phyloP scores from a whole-genome alignment of 2,329 filamentous ascomycete species.

The Emergomyces pasteurianus region DNA sequence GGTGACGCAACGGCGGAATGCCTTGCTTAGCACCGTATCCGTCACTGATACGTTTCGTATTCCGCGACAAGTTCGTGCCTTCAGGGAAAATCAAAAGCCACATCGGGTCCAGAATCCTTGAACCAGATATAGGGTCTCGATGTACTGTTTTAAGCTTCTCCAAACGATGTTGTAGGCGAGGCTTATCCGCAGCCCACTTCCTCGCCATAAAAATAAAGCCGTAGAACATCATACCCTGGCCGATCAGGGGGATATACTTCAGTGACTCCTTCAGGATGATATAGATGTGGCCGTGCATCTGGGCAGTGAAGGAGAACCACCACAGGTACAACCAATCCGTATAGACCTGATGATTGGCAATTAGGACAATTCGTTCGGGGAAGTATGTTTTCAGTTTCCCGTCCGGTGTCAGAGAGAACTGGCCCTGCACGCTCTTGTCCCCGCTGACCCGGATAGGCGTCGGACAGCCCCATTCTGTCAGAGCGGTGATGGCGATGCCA shows the following conservation, averaged over 20 bases:
- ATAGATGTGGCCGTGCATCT: constrained; percentile 54
- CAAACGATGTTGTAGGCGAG: constrained; percentile 46
- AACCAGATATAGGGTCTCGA: constrained; percentile 37
- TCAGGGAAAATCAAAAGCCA: constrained; percentile 57
- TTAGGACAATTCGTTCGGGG: constrained; percentile 48
- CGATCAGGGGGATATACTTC: constrained; percentile 50
- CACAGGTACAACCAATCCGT: constrained; percentile 60
- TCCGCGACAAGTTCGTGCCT: constrained; percentile 49
- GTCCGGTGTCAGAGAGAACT: constrained; percentile 44
- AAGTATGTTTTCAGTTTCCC: constrained; percentile 49
- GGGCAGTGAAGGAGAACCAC: constrained; percentile 55
- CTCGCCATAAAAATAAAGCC: constrained; percentile 55
- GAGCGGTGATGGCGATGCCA: constrained; percentile 48
- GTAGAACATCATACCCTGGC: constrained; percentile 53
- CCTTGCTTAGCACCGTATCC: constrained; percentile 47
- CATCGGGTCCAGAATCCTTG: constrained; percentile 46
- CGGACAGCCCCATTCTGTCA: constrained; percentile 52
- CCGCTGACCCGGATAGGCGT: constrained; percentile 52
- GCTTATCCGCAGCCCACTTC: constrained; percentile 51
- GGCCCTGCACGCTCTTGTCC: constrained; percentile 47
- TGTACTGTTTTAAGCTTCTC: constrained; percentile 41
- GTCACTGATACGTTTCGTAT: constrained; percentile 44
- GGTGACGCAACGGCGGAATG: constrained; percentile 46
- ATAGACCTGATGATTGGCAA: constrained; percentile 56
- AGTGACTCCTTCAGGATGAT: constrained; percentile 56